Base-by-base conservation (phyloP, 1,284 basidiomycete species). In the Cutaneotrichosporon sp. region DNA sequence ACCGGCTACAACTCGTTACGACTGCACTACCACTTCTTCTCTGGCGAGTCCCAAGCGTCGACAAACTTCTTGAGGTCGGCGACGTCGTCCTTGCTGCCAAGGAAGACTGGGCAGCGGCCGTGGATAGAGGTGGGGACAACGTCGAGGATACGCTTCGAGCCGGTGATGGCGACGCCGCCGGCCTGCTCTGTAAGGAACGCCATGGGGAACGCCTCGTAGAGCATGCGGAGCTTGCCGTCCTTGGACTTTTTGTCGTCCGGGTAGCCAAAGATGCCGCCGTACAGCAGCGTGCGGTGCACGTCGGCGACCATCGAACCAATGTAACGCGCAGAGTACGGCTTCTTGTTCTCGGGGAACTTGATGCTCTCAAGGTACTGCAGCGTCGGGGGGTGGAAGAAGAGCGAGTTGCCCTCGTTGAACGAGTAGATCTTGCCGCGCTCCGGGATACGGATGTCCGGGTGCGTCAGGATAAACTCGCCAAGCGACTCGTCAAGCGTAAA, bases 141-240 rank as follows among this genome's bases (percentile, higher is more conserved):
- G 69, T 99, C 96, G 41, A 99, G 80, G 64, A 99, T 93, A 42
- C 94, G 84, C 73, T 85, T 81, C 22, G 82, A 88, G 35, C 96
- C 96, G 0, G 94, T 98, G 8, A 93, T 97, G 2, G 96, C 96
- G 56, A 97, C 77, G 45, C 96, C 96, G 34, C 96, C 96, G 30
- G 96, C 96, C 86, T 93, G 72, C 69, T 97, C 94, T 4, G 85
- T 92, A 67, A 97, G 77, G 78, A 88, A 93, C 3, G 93, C 89
- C 94, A 97, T 97, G n/a, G 93, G 94, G 82, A 97, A 98, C 5
- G 90, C 94, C 78, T 98, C 96, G 70, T 98, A 99, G 45, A 98
- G 78, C 70, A 98, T 78, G 68, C 96, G 83, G 65, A 98, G 80
- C 78, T 99, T 99, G 54, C 94, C 72, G 64, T 77, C 86, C 80